Evolutionary conservation across 768 basidiomycete genomes (phyloP).

Genomic region (Multifurca ochricompacta): DNA sequence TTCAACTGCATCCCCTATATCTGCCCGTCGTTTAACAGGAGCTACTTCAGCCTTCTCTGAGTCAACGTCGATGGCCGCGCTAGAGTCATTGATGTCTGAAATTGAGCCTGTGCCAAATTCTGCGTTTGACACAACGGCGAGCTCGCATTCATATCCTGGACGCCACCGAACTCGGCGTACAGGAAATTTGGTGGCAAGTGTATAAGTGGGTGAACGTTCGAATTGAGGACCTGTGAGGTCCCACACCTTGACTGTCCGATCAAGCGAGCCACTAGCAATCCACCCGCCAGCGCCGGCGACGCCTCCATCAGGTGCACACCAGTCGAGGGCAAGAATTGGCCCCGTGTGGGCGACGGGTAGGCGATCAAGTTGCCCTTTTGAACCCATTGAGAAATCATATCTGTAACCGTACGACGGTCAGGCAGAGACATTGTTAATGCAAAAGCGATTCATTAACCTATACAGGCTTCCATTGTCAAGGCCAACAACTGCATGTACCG

Average conservation of each 20-base stretch:
- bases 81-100: conserved; percentile 20
- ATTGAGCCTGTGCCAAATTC: conserved; percentile 38
- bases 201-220: conserved; percentile 57
- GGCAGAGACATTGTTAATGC: background rate
- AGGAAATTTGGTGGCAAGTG: conserved; percentile 66
- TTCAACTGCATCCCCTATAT: conserved; percentile 55
- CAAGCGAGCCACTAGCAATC: conserved; percentile 74
- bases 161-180: conserved; percentile 72
- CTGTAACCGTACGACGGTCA: conserved; percentile 28
- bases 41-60: conserved; percentile 15
- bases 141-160: conserved; percentile 66
- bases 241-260: conserved; percentile 80
- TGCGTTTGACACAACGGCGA: conserved; percentile 63
- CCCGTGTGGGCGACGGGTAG: conserved; percentile 67
- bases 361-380: conserved; percentile 63
- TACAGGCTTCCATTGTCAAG: conserved; percentile 39
- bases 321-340: conserved; percentile 66
- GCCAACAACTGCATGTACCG: conserved; percentile 51
- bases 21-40: conserved; percentile 11
- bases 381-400: conserved; percentile 77
- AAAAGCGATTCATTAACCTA: conserved; percentile 33
- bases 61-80: background rate
- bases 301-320: conserved; percentile 38
- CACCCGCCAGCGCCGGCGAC: conserved; percentile 40
- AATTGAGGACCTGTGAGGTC: conserved; percentile 55